A percentile compares a stretch with the other conserved stretches of the same genome.
These are phyloP conservation scores for Kwoniella europaea DNA, from an alignment of 768 basidiomycete species.

Conservation along the genomic window DNA sequence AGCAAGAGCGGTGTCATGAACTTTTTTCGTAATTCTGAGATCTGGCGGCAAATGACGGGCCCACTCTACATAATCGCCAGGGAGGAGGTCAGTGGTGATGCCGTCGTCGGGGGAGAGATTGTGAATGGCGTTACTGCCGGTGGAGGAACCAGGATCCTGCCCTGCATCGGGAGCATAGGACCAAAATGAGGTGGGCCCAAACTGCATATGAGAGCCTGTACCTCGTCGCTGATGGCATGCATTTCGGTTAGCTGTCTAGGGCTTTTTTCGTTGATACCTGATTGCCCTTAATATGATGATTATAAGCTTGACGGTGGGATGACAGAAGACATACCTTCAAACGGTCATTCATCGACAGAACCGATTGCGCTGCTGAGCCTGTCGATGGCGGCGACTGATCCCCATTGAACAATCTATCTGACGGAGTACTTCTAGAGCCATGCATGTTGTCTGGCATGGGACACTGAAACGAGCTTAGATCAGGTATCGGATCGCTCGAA, in stretches of 20 bases:
- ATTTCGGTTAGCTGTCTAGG: neutral
- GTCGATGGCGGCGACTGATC: neutral
- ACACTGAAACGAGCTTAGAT: neutral
- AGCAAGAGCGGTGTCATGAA: slow-evolving; percentile 16
- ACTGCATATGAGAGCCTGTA: slow-evolving; percentile 15
- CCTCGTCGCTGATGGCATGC: neutral
- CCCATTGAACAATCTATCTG: neutral
- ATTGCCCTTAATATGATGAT: neutral
- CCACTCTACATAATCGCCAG: slow-evolving; percentile 18
- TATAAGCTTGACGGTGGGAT: no score
- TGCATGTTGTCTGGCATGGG: neutral
- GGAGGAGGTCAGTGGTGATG: neutral
- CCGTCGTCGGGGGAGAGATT: neutral
- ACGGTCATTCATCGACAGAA: neutral
- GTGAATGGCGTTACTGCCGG: neutral
- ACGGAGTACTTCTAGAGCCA: neutral
- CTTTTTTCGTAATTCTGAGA: slow-evolving; percentile 9
- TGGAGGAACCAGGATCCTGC: neutral
- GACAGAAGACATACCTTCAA: slow-evolving; percentile 11
- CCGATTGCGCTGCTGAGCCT: neutral
- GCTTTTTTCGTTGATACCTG: no score
- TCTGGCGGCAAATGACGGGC: slow-evolving; percentile 11
- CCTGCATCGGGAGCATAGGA: slow-evolving; percentile 12
- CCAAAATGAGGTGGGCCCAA: slow-evolving; percentile 13
- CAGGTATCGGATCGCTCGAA: neutral